These are phyloP conservation scores for Hymenoscyphus fraxineus DNA, from an alignment of 2,329 filamentous ascomycete genomes.

Conservation along the genomic window DNA sequence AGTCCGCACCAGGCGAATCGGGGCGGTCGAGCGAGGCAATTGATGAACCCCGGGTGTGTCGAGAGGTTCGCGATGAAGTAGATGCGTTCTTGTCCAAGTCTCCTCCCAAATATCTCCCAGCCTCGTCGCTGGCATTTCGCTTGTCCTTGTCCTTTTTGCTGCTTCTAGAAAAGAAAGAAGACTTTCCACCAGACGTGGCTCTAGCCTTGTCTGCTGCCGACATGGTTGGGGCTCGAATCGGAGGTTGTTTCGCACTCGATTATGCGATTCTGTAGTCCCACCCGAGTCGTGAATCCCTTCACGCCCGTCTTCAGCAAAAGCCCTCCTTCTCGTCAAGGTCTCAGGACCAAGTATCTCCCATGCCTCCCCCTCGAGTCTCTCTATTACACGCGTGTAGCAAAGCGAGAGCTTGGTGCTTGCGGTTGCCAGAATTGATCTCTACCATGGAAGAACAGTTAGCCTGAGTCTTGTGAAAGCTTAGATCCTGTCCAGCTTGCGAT, in stretches of 20 bases:
- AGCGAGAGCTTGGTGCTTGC: not conserved
- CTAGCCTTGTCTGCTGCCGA: conserved; percentile 70
- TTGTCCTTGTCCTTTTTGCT: conserved; percentile 79
- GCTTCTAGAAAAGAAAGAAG: conserved; percentile 84
- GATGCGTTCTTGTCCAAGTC: conserved; percentile 58
- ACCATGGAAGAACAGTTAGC: conserved; percentile 21
- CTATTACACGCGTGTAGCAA: not conserved
- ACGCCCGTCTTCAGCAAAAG: conserved; percentile 24
- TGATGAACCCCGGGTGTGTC: conserved; percentile 71
- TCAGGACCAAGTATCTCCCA: conserved; percentile 28
- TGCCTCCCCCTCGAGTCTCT: conserved; percentile 23
- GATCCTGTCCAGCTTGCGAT: not conserved
- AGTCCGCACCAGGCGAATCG: conserved; percentile 57
- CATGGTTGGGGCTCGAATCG: conserved; percentile 38
- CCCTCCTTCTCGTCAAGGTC: conserved; percentile 29
- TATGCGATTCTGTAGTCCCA: conserved; percentile 19
- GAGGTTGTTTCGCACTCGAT: conserved; percentile 7
- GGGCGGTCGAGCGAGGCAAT: conserved; percentile 67
- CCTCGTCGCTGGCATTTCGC: conserved; percentile 56
- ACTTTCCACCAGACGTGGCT: conserved; percentile 72
- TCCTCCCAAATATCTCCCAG: conserved; percentile 48
- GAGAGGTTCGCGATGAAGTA: conserved; percentile 65
- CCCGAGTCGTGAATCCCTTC: conserved; percentile 17
- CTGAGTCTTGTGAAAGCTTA: conserved; percentile 27
- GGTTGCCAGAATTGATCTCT: not conserved